Evolutionary conservation across 1,284 basidiomycete genomes (phyloP).

Genomic region (Mycena sp.): DNA sequence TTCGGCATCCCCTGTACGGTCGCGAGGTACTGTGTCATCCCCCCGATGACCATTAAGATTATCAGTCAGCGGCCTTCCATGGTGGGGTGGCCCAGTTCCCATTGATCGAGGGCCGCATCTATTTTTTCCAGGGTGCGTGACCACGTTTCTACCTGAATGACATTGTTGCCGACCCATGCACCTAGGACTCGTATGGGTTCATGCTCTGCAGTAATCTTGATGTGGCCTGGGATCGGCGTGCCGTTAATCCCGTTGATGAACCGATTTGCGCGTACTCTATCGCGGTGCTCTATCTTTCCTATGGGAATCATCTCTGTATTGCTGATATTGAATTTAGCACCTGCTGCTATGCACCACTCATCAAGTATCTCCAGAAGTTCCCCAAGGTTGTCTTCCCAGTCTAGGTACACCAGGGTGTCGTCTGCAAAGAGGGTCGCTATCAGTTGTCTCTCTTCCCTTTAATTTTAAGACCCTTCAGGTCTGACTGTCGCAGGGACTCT

Average conservation of each 20-base stretch:
- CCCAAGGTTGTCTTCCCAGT: conserved; percentile 4
- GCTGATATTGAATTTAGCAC: conserved; percentile 14
- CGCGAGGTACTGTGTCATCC: conserved; percentile 27
- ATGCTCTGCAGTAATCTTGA: not conserved
- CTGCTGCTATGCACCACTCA: conserved; percentile 14
- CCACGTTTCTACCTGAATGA: conserved; percentile 1
- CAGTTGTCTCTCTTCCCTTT: too few relatives aligned
- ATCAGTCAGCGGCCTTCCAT: conserved; percentile 18
- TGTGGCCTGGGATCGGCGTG: not conserved
- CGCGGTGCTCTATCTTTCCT: not conserved
- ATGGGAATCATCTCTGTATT: conserved; percentile 14
- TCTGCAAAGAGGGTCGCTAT: too few relatives aligned
- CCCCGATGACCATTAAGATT: conserved; percentile 9
- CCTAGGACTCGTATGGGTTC: conserved; percentile 11
- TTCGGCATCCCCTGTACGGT: conserved; percentile 23
- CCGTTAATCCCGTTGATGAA: conserved; percentile 3
- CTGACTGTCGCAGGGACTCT: too few relatives aligned
- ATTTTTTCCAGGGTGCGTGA: conserved; percentile 8
- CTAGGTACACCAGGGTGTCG: conserved; percentile 10
- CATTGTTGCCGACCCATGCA: conserved; percentile 5
- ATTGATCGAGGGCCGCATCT: not conserved
- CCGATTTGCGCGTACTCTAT: not conserved
- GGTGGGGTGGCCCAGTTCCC: conserved; percentile 4
- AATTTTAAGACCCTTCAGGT: too few relatives aligned
- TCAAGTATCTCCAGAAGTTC: not conserved